Percentiles rank a stretch among this genome's conserved stretches.
Evolutionary conservation across 768 basidiomycete species (phyloP).

Genomic region (Scleroderma bovista): DNA sequence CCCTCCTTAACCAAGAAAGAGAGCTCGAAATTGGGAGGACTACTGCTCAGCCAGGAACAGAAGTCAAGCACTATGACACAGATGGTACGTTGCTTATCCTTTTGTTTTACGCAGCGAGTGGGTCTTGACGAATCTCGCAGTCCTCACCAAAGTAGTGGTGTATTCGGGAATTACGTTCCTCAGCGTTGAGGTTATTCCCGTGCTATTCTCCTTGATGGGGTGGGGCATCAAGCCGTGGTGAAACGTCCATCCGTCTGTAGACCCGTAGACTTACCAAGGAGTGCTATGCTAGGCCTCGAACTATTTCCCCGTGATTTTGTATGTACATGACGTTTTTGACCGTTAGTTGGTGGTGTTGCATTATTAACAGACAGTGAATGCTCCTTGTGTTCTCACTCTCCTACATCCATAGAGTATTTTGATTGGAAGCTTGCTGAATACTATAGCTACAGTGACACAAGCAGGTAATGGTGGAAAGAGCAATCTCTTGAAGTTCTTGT

Average conservation of each 20-base stretch:
- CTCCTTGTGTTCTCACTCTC: too few relatives aligned
- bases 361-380: too few relatives aligned
- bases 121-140: constrained; percentile 32
- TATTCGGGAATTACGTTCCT: constrained; percentile 82
- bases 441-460: too few relatives aligned
- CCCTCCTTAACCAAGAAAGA: constrained; percentile 15
- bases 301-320: too few relatives aligned
- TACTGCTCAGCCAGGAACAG: constrained; percentile 1
- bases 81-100: constrained; percentile 52
- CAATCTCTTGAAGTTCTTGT: too few relatives aligned
- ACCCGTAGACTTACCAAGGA: background rate
- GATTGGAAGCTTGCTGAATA: too few relatives aligned
- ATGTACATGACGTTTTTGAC: too few relatives aligned
- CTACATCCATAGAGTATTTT: too few relatives aligned
- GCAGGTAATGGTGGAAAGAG: too few relatives aligned
- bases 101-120: background rate
- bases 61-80: constrained; percentile 75
- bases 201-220: constrained; percentile 61
- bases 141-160: constrained; percentile 85
- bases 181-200: constrained; percentile 55
- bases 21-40: constrained; percentile 25
- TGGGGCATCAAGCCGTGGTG: constrained; percentile 53
- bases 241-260: background rate
- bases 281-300: too few relatives aligned
- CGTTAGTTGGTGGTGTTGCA: too few relatives aligned